A percentile compares a stretch with the other conserved stretches of the same genome.
Conservation (phyloP, 2,329 filamentous ascomycete genomes). For the Tricladium varicosporioides region DNA sequence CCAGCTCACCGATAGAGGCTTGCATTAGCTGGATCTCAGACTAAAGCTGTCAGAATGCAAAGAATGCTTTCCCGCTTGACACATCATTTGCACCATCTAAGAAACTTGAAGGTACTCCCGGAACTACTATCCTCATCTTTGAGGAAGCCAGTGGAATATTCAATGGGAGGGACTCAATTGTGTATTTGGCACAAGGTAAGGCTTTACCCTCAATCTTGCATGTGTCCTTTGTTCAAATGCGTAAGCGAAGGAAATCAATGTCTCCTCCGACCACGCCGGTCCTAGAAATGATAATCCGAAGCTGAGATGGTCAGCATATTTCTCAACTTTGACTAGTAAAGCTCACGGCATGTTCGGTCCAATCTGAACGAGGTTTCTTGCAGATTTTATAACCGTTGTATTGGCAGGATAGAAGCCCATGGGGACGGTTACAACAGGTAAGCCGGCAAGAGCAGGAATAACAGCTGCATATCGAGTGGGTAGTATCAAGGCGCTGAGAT, state of each 20-base stretch:
- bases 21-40: no score
- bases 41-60: no score
- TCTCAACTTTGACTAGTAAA: background rate
- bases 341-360: constrained; percentile 50
- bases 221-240: constrained; percentile 55
- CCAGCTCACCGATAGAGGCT: no score
- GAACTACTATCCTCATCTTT: background rate
- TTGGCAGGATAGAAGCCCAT: constrained; percentile 52
- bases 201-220: constrained; percentile 45
- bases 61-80: no score
- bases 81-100: no score
- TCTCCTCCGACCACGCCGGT: constrained; percentile 57
- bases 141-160: background rate
- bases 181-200: constrained; percentile 34
- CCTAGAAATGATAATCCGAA: constrained; percentile 67
- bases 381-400: constrained; percentile 41
- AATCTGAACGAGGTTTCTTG: constrained; percentile 48
- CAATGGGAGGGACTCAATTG: background rate
- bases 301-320: constrained; percentile 18
- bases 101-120: no score
- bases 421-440: constrained; percentile 68
- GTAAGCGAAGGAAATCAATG: constrained; percentile 63
- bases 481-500: constrained; percentile 62
- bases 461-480: constrained; percentile 51
- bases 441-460: constrained; percentile 70